Evolutionary conservation across 1,284 basidiomycete genomes (phyloP), one percentile per base, ranked within the genome.

Genomic region (Volvariella surrecta): DNA sequence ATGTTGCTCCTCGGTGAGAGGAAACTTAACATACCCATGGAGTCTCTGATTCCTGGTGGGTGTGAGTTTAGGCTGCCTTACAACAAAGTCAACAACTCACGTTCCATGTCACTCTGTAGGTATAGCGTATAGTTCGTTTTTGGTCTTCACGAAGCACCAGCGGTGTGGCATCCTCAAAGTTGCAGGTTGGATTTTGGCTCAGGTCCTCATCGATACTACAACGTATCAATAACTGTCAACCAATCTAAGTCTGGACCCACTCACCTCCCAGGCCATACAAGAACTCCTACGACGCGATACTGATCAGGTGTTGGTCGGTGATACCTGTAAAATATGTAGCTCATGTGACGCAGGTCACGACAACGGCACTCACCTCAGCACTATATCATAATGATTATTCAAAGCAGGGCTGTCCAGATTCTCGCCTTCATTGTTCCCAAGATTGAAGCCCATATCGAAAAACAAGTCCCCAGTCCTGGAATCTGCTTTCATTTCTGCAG

Each of bases 381-480:
- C 78, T 48, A 93, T 80, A 54, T 91, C 85, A 55, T 91, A 95
- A 58, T 97, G 93, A 55, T 96, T 97, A 62, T 95, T 86, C 51
- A 95, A 62, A n/a, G 76, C 76, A 4, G 90, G 89, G 16, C 58
- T 59, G 38, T 78, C 74, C 38, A 71, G 66, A 48, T 66, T 70
- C 40, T 61, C 61, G 38, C 68, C 69, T 40, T 77, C 75, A 46
- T 88, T 80, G 54, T 83, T 70, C 4, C 88, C 84, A 11, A 89
- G 69, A 53, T 87, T 86, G 64, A 89, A 89, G 47, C 76, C 90
- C 74, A 89, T 87, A 62, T 94, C 90, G 57, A 89, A 91, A 64
- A 95, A 96, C 16, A 84, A 61, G 43, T 95, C 90, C 15, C 77
- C 74, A 2, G 80, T 89, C 52, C 82, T 75, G 42, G 71, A 58